Evolutionary conservation across 768 basidiomycete species (phyloP).

Genomic region (Suillus subaureus): DNA sequence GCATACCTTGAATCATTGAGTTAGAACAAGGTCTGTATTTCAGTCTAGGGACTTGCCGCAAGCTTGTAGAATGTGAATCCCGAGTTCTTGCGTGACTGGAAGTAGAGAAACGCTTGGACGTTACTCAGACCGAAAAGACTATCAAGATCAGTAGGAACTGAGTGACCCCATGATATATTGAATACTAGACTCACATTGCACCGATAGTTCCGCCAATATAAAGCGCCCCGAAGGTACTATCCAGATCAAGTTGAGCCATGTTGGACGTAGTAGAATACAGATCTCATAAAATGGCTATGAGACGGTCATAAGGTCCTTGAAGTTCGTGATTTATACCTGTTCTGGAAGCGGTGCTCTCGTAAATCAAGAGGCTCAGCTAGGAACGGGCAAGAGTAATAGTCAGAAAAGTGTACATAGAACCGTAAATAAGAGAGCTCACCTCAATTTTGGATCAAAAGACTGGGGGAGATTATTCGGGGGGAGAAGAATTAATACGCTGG

Average conservation of each 20-base stretch:
- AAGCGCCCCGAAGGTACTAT: conserved; percentile 55
- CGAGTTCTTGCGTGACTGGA: conserved; percentile 40
- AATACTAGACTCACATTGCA: conserved; percentile 46
- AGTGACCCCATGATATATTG: neutral
- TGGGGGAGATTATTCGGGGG: no score
- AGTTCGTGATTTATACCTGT: neutral
- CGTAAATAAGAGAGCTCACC: no score
- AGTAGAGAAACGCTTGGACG: conserved; percentile 56
- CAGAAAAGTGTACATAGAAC: no score
- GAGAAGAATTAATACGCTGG: no score
- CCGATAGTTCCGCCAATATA: conserved; percentile 55
- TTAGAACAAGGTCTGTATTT: neutral
- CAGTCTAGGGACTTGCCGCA: conserved; percentile 32
- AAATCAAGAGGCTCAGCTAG: no score
- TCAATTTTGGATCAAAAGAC: no score
- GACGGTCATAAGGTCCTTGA: neutral
- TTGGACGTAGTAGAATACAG: neutral
- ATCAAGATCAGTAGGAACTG: conserved; percentile 6
- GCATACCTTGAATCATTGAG: conserved; percentile 34
- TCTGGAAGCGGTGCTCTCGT: neutral
- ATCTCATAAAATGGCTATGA: neutral
- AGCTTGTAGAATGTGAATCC: conserved; percentile 33
- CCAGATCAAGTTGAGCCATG: conserved; percentile 32
- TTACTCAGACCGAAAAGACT: conserved; percentile 66
- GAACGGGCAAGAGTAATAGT: no score